phyloP scores from a whole-genome alignment of 208 protist genomes.

The Wallacemonas sp. region DNA sequence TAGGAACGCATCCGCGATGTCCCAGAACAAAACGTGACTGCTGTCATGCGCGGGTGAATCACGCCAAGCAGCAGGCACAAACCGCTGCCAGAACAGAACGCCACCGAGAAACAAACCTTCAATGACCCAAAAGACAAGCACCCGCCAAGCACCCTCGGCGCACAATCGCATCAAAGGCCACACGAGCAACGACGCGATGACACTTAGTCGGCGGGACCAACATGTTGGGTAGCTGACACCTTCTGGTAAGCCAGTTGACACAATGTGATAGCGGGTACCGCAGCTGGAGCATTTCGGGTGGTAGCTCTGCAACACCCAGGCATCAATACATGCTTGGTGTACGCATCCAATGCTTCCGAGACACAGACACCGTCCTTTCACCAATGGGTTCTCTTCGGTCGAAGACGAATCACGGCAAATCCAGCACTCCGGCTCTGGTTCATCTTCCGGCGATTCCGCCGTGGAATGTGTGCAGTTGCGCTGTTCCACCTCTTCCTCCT shows the following conservation, averaged over 20 bases:
- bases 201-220: constrained; percentile 10
- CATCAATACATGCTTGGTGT: constrained; percentile 69
- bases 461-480: too few relatives aligned
- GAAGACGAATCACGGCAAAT: constrained; percentile 53
- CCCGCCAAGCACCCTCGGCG: neutral
- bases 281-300: constrained; percentile 57
- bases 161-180: constrained; percentile 18
- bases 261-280: constrained; percentile 41
- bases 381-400: constrained; percentile 42
- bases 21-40: constrained; percentile 11
- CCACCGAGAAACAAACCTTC: neutral
- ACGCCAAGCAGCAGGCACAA: neutral
- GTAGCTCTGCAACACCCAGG: constrained; percentile 60
- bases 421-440: constrained; percentile 55
- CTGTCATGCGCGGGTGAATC: too few relatives aligned
- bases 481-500: too few relatives aligned
- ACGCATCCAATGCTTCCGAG: constrained; percentile 59
- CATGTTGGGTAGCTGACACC: constrained; percentile 15
- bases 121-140: neutral
- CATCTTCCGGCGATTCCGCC: neutral
- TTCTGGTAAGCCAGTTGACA: constrained; percentile 18
- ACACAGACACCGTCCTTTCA: constrained; percentile 55
- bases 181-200: constrained; percentile 33
- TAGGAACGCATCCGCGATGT: neutral
- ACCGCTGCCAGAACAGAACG: constrained; percentile 9